Conservation (phyloP, 768 basidiomycete species). For the Russula abietina region DNA sequence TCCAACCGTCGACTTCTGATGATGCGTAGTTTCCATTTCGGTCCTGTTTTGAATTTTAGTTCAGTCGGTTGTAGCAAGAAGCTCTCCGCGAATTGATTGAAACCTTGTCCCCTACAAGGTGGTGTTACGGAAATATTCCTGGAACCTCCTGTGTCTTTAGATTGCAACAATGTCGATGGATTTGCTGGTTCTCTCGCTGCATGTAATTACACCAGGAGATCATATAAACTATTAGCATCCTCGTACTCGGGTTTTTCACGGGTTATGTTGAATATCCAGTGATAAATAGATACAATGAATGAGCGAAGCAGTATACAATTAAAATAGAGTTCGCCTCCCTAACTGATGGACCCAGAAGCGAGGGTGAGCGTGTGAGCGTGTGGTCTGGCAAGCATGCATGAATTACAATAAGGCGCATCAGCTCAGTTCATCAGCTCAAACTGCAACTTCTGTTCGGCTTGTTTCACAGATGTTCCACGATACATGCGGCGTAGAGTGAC, state of each 20-base stretch:
- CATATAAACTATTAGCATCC: background rate
- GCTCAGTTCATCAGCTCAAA: slow-evolving; percentile 20
- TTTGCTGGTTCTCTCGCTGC: background rate
- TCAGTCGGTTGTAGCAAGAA: background rate
- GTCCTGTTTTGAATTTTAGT: background rate
- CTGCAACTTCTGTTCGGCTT: slow-evolving; percentile 18
- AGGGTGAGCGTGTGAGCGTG: background rate
- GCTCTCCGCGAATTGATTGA: background rate
- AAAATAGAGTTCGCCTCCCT: background rate
- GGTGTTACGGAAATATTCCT: background rate
- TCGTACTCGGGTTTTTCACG: background rate
- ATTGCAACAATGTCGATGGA: background rate
- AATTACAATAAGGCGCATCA: background rate
- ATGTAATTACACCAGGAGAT: background rate
- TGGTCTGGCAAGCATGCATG: slow-evolving; percentile 4
- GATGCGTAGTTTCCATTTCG: background rate
- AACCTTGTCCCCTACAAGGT: background rate
- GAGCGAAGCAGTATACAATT: background rate
- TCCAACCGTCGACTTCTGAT: background rate
- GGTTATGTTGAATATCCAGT: slow-evolving; percentile 5
- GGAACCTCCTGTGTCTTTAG: background rate
- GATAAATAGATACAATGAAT: slow-evolving; percentile 16
- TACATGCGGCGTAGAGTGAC: slow-evolving; percentile 18
- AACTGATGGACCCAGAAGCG: background rate
- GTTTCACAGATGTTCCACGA: slow-evolving; percentile 15